Base-by-base conservation (phyloP, 1,284 basidiomycete species). In the Xerocomus amazonicus region DNA sequence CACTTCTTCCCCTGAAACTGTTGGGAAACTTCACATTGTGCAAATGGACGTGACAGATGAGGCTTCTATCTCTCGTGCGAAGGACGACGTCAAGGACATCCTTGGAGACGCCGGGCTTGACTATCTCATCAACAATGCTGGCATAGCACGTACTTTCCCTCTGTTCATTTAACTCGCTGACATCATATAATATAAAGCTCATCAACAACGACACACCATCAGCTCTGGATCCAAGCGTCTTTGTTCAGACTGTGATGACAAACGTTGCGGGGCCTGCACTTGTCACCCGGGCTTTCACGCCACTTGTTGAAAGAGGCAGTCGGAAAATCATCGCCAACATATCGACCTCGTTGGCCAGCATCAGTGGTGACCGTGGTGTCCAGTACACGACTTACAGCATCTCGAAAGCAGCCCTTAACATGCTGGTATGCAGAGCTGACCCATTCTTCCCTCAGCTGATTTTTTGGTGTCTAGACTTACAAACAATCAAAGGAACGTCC, bases 81-180 rank as follows among this genome's bases (percentile, higher is more conserved):
- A 50, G 19, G 47, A 49, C 12, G 53, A 57, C 26, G 56, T 59
- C 6, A 50, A 53, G 17, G 48, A 45, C 19, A 56, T 62, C 28
- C 45, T 69, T 2, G 58, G 51, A 3, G 52, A 50, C 16, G 39
- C 37, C 3, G 60, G 63, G 4, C 50, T 69, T 13, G 61, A 68
- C 47, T 69, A 66, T 43, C 55, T 70, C 19, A 46, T 69, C 37
- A 67, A 65, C 51, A 68, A 65, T 36, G 67, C 68, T 8, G 66
- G 58, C 3, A 50, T 66, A 28, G 66, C 65, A 37, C 43, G 64
- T 58, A 16, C 32, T 10, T 9, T 8, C 27, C 16, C 17, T 17
- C 9, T 0, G 2, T 14, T 4, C 9, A 23, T 7, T 19, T 6
- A 13, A 32, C 28, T 19, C 28, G 3, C 41, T 40, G 9, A 45